These are phyloP conservation scores for Psidium guajava DNA, from an alignment of 345 rosid genomes.

Conservation along the genomic window DNA sequence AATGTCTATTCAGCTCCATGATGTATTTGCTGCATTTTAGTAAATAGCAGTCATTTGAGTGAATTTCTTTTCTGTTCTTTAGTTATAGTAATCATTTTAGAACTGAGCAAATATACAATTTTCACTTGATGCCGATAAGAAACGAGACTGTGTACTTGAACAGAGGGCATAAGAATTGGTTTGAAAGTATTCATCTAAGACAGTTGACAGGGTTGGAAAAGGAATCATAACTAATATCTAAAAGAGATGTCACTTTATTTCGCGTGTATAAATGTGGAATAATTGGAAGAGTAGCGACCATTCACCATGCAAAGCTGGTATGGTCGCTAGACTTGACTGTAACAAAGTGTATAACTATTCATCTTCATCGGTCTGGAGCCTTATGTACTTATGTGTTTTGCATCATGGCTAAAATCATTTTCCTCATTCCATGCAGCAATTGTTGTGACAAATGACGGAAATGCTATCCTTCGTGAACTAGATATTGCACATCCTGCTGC, in stretches of 20 bases:
- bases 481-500: slow-evolving; percentile 97
- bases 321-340: neutral
- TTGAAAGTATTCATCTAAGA: neutral
- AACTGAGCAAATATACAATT: neutral
- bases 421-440: slow-evolving; percentile 39
- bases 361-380: neutral
- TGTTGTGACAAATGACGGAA: slow-evolving; percentile 92
- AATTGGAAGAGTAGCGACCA: neutral
- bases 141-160: neutral
- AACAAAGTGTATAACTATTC: neutral
- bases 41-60: neutral
- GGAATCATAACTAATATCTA: neutral
- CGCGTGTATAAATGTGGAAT: neutral
- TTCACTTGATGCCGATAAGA: neutral
- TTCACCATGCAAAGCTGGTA: neutral
- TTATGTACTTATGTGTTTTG: neutral
- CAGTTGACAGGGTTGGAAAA: neutral
- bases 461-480: slow-evolving; percentile 84
- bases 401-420: neutral
- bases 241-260: neutral
- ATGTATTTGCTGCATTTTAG: neutral
- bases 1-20: neutral
- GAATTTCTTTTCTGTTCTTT: neutral
- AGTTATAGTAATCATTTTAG: neutral
- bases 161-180: neutral